Percentiles rank a stretch among this genome's conserved stretches.
phyloP scores from a whole-genome alignment of 2,329 filamentous ascomycete species.

The Neocatenulostroma microsporum region DNA sequence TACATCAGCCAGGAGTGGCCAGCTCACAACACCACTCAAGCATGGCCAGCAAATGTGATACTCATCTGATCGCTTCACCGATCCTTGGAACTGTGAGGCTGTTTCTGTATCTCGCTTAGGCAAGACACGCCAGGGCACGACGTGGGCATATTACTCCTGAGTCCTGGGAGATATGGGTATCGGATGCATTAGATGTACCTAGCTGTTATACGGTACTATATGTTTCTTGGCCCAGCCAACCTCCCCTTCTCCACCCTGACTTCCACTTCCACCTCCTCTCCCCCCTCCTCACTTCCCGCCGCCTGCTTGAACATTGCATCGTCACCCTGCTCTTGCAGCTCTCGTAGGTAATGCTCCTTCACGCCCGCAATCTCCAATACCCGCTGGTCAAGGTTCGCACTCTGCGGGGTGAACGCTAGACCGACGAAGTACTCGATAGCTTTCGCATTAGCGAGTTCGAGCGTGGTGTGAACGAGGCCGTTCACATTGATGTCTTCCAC shows the following conservation, averaged over 20 bases:
- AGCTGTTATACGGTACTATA: constrained; percentile 2
- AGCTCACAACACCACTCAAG: no score
- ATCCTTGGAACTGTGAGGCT: no score
- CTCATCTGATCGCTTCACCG: no score
- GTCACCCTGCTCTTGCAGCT: constrained; percentile 7
- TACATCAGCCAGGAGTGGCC: no score
- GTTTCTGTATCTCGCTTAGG: background rate
- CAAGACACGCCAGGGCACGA: background rate
- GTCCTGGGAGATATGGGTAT: no score
- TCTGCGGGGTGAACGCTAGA: constrained; percentile 1
- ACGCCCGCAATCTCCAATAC: constrained; percentile 2
- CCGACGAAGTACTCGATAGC: constrained; percentile 11
- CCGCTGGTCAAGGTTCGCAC: constrained; percentile 6
- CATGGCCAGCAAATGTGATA: no score
- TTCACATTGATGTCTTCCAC: background rate
- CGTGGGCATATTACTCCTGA: no score
- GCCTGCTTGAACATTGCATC: constrained; percentile 3
- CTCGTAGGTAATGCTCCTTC: background rate
- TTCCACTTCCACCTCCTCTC: constrained; percentile 3
- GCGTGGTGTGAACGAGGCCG: constrained; percentile 2
- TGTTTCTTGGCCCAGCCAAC: constrained; percentile 12
- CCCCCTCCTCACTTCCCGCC: constrained; percentile 2
- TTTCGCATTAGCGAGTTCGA: constrained; percentile 12
- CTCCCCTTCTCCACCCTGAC: constrained; percentile 9
- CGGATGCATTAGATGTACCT: background rate